Conservation (phyloP, 805 yeast species). For the Starmerella gropengiesseri region DNA sequence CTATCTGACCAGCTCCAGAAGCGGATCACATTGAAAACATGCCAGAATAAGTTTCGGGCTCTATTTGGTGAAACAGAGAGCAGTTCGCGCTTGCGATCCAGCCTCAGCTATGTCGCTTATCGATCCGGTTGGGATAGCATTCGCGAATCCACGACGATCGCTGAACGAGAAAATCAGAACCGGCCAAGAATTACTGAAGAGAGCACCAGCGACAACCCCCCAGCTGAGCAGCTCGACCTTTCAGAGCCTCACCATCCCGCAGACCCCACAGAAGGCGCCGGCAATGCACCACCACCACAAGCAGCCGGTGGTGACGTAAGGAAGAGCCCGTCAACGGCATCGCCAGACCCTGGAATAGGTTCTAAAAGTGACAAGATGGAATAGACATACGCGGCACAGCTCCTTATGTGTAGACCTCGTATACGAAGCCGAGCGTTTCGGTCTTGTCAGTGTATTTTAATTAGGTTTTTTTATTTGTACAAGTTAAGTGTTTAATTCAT, state of each 20-base stretch:
- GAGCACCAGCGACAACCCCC: neutral
- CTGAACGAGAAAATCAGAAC: conserved; percentile 2
- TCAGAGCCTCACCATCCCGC: no score
- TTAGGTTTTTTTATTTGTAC: neutral
- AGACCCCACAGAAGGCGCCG: no score
- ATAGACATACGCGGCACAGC: no score
- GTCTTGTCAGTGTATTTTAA: neutral
- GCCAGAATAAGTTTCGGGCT: conserved; percentile 44
- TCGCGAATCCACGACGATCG: conserved; percentile 1
- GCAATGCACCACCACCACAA: no score
- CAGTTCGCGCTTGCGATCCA: conserved; percentile 38
- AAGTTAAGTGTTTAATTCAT: neutral
- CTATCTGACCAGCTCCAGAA: conserved; percentile 28
- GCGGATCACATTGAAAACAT: conserved; percentile 43
- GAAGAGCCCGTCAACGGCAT: no score
- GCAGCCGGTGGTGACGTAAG: no score
- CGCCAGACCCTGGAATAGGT: no score
- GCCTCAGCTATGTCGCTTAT: conserved; percentile 42
- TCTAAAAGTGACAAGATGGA: no score
- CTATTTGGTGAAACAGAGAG: conserved; percentile 46
- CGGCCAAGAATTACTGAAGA: neutral
- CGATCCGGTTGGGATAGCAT: conserved; percentile 37
- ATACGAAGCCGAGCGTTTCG: no score
- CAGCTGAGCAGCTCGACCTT: no score
- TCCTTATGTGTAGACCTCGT: no score